Conservation (phyloP, 306 rosid genomes). For the Vigna unguiculata region DNA sequence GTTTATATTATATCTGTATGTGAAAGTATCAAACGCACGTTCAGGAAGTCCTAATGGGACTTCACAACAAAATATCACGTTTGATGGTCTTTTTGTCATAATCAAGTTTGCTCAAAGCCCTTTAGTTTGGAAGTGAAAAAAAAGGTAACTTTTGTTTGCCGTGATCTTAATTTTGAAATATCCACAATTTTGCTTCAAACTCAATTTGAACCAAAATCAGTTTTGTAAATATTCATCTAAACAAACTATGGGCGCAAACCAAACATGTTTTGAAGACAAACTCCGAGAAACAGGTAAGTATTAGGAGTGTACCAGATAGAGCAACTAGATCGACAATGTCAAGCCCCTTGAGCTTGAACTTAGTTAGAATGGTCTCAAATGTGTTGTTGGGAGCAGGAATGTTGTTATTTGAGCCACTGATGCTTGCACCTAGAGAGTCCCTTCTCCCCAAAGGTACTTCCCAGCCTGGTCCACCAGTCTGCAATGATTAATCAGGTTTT, state of each 20-base stretch:
- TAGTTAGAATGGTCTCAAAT: conserved; percentile 83
- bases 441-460: conserved; percentile 88
- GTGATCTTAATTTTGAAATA: not conserved
- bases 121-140: not conserved
- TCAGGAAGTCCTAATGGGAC: not conserved
- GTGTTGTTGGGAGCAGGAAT: conserved; percentile 99
- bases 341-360: conserved; percentile 82
- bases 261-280: conserved; percentile 18
- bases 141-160: no score
- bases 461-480: conserved; percentile 93
- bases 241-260: not conserved
- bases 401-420: conserved; percentile 93
- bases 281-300: not conserved
- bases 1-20: not conserved
- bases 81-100: not conserved
- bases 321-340: conserved; percentile 89
- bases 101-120: not conserved
- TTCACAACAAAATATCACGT: not conserved
- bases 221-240: not conserved
- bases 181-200: not conserved
- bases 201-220: not conserved
- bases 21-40: not conserved
- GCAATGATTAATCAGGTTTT: conserved; percentile 35
- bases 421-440: conserved; percentile 79
- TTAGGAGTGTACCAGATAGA: conserved; percentile 66